Evolutionary conservation across 768 basidiomycete genomes (phyloP), one percentile per base, ranked within the genome.

Genomic region (Hygrophorus russula): DNA sequence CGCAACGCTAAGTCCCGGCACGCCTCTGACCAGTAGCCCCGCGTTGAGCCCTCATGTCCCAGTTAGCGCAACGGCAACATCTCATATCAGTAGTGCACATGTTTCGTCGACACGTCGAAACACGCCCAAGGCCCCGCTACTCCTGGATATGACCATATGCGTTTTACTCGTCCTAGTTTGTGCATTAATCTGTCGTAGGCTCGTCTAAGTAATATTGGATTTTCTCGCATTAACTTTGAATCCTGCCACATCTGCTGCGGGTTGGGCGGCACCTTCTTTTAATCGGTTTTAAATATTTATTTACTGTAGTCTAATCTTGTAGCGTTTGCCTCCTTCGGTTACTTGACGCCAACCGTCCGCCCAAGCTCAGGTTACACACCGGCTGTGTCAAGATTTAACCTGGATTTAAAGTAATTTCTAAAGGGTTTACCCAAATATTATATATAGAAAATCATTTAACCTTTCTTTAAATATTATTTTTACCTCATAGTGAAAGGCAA

Each of bases 91-190:
- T 12, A 17, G 15, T 11, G 33, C 35, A 10, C 18, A 5, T 33
- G 17, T 36, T 11, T 15, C 41, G 20, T 24, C 29, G 13, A 10
- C 33, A 41, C 14, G 45, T 31, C 41, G 49, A 52, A 46, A 53
- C 36, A 47, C 49, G 27, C 52, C 59, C 31, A 67, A 63, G 45
- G 76, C 82, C 17, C 82, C 82, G 17, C 55, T 85, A 18, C 59
- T 85, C 17, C 64, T 89, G 27, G 86, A 88, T 58, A 75, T 75
- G 9, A 76, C 78, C 20, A 88, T 89, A 47, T 79, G 80, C 57
- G 67, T 87, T 38, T 65, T 85, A 15, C 62, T 88, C 8, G 78
- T 80, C 11, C 60, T 87, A 45, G 70, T 80, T 38, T 73, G 81
- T 53, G 78, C 74, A 28, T 69, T 89, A 33, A 64, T 88, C 38